Percentiles rank a stretch among this genome's conserved stretches.
These are phyloP conservation scores for Zoysia matrella DNA, from an alignment of 202 grass and related monocot species.

Conservation along the genomic window DNA sequence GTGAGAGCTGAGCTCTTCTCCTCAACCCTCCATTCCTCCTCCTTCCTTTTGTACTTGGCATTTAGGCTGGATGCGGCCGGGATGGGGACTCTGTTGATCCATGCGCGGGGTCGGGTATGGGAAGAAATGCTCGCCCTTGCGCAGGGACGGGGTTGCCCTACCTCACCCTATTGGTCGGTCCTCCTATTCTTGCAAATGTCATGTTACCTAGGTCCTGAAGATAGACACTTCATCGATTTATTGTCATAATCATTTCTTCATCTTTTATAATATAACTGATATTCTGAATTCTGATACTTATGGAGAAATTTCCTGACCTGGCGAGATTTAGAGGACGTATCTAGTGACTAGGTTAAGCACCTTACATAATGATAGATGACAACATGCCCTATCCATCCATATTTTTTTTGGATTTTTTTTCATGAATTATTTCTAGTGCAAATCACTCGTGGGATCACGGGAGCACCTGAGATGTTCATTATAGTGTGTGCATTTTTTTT, in stretches of 20 bases:
- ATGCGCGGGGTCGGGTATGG: background rate
- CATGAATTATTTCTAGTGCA: too few relatives aligned
- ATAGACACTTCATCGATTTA: background rate
- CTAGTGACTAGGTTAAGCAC: too few relatives aligned
- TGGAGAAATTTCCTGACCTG: background rate
- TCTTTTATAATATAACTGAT: background rate
- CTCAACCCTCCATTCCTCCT: background rate
- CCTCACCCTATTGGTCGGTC: background rate
- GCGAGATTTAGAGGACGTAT: background rate
- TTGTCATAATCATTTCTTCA: background rate
- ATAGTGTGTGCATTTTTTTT: background rate
- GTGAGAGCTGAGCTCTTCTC: too few relatives aligned
- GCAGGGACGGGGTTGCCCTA: background rate
- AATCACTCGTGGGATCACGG: too few relatives aligned
- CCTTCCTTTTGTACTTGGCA: background rate
- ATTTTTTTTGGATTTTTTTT: constrained; percentile 6
- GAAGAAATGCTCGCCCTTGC: background rate
- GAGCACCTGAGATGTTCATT: background rate
- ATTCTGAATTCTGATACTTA: background rate
- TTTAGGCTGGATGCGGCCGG: background rate
- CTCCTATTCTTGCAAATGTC: background rate
- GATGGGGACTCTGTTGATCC: background rate
- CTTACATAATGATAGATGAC: too few relatives aligned
- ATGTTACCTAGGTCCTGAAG: background rate
- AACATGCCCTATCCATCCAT: too few relatives aligned